These are phyloP conservation scores for Podospora tetraspora DNA, from an alignment of 495 filamentous ascomycete genomes.

Conservation along the genomic window DNA sequence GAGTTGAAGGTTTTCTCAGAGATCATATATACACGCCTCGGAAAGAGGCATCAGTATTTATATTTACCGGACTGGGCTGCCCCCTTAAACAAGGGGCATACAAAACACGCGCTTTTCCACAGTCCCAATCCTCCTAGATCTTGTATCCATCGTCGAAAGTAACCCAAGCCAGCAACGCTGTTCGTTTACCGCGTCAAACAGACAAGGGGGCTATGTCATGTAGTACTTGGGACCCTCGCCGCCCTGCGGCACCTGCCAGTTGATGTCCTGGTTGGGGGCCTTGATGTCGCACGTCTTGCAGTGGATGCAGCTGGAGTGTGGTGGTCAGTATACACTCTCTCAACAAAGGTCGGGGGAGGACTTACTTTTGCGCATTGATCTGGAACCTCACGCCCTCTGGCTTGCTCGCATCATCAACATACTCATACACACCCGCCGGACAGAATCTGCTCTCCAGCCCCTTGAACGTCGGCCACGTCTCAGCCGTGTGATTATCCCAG, in stretches of 20 bases:
- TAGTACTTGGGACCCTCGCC: slow-evolving; percentile 96
- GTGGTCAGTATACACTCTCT: slow-evolving; percentile 11
- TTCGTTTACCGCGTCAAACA: neutral
- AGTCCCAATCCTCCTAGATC: neutral
- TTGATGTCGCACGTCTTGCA: slow-evolving; percentile 99
- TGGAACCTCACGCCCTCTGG: slow-evolving; percentile 85
- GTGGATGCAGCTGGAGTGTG: slow-evolving; percentile 73
- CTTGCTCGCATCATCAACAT: slow-evolving; percentile 84
- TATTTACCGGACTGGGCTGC: neutral
- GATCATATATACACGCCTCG: neutral
- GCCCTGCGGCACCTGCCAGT: slow-evolving; percentile 92
- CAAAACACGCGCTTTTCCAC: neutral
- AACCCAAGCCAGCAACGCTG: neutral
- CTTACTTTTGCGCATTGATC: slow-evolving; percentile 97
- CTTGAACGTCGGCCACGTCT: slow-evolving; percentile 81
- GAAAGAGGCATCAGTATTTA: neutral
- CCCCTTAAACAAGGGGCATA: neutral
- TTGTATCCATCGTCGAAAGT: neutral
- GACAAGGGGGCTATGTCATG: slow-evolving; percentile 52
- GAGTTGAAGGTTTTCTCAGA: neutral
- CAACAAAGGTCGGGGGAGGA: slow-evolving; percentile 20
- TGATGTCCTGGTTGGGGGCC: slow-evolving; percentile 91
- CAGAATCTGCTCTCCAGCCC: slow-evolving; percentile 98
- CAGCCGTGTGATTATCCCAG: slow-evolving; percentile 81
- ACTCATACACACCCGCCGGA: slow-evolving; percentile 98